Percentiles rank a stretch among this genome's conserved stretches.
phyloP scores from a whole-genome alignment of 2,329 filamentous ascomycete genomes.

The Penicillium hesseltinei region DNA sequence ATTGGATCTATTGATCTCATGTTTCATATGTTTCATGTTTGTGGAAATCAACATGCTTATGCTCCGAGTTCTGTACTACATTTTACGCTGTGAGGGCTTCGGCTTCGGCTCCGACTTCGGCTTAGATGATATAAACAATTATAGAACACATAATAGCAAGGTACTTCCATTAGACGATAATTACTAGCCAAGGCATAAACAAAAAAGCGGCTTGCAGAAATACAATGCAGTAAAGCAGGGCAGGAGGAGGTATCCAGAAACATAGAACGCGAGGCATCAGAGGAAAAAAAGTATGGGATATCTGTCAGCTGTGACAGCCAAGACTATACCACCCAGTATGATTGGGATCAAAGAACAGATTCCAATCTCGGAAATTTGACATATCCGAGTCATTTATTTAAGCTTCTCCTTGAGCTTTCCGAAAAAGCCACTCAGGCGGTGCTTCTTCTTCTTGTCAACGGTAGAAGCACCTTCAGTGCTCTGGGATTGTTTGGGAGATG shows the following conservation, averaged over 20 bases:
- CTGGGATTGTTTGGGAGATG: constrained; percentile 12
- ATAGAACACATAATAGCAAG: neutral
- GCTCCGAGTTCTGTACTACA: constrained; percentile 5
- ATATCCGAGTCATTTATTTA: constrained; percentile 28
- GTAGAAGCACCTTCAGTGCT: constrained; percentile 21
- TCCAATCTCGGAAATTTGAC: neutral
- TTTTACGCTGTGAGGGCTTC: constrained; percentile 1
- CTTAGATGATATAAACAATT: neutral
- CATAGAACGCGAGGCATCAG: constrained; percentile 9
- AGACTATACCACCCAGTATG: neutral
- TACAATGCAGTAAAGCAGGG: constrained; percentile 24
- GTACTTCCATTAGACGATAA: constrained; percentile 15
- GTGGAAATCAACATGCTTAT: neutral
- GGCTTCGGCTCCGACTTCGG: constrained; percentile 5
- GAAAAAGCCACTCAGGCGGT: constrained; percentile 63
- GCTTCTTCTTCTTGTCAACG: constrained; percentile 55
- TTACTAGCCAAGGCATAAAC: constrained; percentile 19
- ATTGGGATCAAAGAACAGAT: neutral
- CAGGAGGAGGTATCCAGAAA: constrained; percentile 30
- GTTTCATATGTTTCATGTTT: neutral
- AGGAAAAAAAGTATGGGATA: constrained; percentile 1
- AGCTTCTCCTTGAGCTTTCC: constrained; percentile 56
- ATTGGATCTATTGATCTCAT: neutral
- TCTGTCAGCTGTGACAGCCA: constrained; percentile 1
- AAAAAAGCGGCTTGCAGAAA: constrained; percentile 19